These are phyloP conservation scores for Botrytis deweyae DNA, from an alignment of 2,329 filamentous ascomycete genomes.

Conservation along the genomic window DNA sequence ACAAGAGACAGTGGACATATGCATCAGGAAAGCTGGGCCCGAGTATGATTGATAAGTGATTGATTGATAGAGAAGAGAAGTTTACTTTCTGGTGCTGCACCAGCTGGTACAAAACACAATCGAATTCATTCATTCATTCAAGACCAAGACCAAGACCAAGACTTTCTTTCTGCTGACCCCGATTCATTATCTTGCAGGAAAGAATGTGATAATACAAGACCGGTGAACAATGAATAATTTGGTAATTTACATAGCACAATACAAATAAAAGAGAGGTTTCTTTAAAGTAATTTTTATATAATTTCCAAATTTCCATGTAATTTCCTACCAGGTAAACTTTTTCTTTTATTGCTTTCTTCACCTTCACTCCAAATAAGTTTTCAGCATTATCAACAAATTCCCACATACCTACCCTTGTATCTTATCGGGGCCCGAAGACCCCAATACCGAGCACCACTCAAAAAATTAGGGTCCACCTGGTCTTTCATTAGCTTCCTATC, in stretches of 20 bases:
- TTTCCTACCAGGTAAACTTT: background rate
- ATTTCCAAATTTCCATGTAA: background rate
- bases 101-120: background rate
- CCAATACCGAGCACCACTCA: background rate
- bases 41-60: background rate
- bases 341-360: background rate
- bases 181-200: background rate
- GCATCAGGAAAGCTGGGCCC: background rate
- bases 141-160: background rate
- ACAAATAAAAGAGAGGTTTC: background rate
- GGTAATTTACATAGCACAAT: background rate
- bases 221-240: background rate
- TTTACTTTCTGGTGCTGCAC: background rate
- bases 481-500: constrained; percentile 12
- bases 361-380: background rate
- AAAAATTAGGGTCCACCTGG: constrained; percentile 8
- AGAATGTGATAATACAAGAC: no score
- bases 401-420: background rate
- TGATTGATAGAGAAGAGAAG: background rate
- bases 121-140: background rate
- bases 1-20: background rate
- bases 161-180: background rate
- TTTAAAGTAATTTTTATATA: background rate
- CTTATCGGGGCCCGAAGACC: background rate
- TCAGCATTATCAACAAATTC: constrained; percentile 4